Evolutionary conservation across 164 flowering plant genomes (phyloP).

Genomic region (Nelumbo lutea): DNA sequence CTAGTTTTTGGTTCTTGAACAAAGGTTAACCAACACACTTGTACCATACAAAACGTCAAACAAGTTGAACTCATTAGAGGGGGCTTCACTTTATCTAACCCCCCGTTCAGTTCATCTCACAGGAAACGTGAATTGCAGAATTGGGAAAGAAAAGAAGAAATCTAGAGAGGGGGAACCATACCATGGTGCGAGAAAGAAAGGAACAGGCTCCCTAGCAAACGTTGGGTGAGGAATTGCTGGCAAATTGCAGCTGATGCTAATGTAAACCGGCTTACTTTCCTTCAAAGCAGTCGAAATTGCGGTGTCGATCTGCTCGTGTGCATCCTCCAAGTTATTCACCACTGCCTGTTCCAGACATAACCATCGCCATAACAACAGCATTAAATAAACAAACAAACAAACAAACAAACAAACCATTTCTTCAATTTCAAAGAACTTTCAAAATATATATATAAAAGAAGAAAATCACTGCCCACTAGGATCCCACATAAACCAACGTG

Average conservation of each 20-base stretch:
- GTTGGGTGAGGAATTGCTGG: slow-evolving; percentile 60
- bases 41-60: neutral
- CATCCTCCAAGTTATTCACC: slow-evolving; percentile 65
- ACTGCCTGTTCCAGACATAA: slow-evolving; percentile 43
- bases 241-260: slow-evolving; percentile 61
- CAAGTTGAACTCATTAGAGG: neutral
- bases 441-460: too few relatives aligned
- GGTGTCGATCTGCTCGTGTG: slow-evolving; percentile 63
- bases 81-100: neutral
- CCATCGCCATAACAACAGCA: neutral
- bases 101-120: neutral
- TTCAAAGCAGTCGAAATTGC: slow-evolving; percentile 73
- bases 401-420: neutral
- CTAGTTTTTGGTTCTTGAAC: too few relatives aligned
- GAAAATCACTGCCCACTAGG: too few relatives aligned
- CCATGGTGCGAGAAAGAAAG: slow-evolving; percentile 50
- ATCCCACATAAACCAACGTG: too few relatives aligned
- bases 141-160: neutral
- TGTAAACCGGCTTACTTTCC: slow-evolving; percentile 67
- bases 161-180: slow-evolving; percentile 14
- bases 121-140: neutral
- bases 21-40: too few relatives aligned
- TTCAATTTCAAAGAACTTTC: neutral
- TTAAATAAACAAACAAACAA: neutral
- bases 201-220: slow-evolving; percentile 55